Conservation (phyloP, 345 rosid genomes). For the Nasturtium officinale region DNA sequence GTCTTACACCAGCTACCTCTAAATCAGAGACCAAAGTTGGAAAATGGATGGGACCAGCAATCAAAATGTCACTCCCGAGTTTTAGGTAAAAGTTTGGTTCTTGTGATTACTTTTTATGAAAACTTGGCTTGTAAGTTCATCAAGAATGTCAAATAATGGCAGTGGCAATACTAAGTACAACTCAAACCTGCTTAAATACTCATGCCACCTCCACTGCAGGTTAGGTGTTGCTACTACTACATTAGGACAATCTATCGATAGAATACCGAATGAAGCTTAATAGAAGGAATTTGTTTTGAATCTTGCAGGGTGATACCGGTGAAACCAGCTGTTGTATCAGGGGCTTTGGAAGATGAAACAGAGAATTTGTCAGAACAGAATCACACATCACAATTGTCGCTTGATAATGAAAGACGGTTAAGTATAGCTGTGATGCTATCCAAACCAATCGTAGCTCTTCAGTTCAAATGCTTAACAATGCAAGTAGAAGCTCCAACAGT, state of each 20-base stretch:
- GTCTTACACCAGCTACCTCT: slow-evolving; percentile 32
- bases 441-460: slow-evolving; percentile 75
- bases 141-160: slow-evolving; percentile 43
- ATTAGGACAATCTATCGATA: neutral
- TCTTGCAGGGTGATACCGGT: slow-evolving; percentile 59
- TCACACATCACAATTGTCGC: slow-evolving; percentile 24
- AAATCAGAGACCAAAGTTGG: slow-evolving; percentile 45
- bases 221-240: slow-evolving; percentile 33
- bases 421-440: slow-evolving; percentile 71
- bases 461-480: slow-evolving; percentile 75
- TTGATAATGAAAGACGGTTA: slow-evolving; percentile 45
- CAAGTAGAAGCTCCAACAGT: slow-evolving; percentile 77
- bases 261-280: neutral
- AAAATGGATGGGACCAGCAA: slow-evolving; percentile 67
- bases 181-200: slow-evolving; percentile 74
- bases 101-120: slow-evolving; percentile 1
- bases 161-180: slow-evolving; percentile 76
- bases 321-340: slow-evolving; percentile 58
- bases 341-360: slow-evolving; percentile 39
- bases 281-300: neutral
- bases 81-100: slow-evolving; percentile 60
- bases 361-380: slow-evolving; percentile 27
- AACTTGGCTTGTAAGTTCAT: slow-evolving; percentile 18
- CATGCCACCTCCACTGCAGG: slow-evolving; percentile 89
- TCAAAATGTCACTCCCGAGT: slow-evolving; percentile 86